Percentiles rank a stretch among this genome's conserved stretches.
These are phyloP conservation scores for Rutstroemia sp. DNA, from an alignment of 2,329 filamentous ascomycete species.

Conservation along the genomic window DNA sequence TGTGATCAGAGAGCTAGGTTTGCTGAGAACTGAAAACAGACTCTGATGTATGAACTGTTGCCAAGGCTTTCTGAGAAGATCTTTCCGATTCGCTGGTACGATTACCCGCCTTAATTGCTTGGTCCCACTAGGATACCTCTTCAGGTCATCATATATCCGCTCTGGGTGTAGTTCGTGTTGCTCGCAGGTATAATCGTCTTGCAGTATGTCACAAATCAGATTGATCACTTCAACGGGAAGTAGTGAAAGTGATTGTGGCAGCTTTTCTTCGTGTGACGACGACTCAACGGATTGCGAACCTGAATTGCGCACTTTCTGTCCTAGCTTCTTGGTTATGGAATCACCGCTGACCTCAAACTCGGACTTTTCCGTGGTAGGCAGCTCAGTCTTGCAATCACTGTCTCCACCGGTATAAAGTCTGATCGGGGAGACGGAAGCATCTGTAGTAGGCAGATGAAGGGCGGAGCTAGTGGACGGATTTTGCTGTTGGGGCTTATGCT, in stretches of 20 bases:
- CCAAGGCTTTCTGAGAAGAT: constrained; percentile 36
- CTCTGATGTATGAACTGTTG: constrained; percentile 56
- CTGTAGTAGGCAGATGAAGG: constrained; percentile 12
- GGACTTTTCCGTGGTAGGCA: neutral
- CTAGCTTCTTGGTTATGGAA: too few species aligned
- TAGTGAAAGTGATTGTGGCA: constrained; percentile 50
- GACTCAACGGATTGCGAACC: neutral
- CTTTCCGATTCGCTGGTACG: neutral
- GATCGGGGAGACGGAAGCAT: neutral
- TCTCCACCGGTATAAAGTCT: too few species aligned
- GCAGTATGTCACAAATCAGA: constrained; percentile 52
- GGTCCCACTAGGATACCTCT: constrained; percentile 6
- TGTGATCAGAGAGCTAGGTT: constrained; percentile 44
- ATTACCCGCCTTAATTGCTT: neutral
- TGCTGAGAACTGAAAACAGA: constrained; percentile 55
- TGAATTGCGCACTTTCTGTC: neutral
- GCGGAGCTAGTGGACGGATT: constrained; percentile 19
- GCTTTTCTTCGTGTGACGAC: neutral
- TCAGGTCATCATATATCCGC: constrained; percentile 12
- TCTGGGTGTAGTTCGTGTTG: constrained; percentile 37
- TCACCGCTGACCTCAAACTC: neutral
- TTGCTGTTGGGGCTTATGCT: constrained; percentile 21
- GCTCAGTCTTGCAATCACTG: too few species aligned
- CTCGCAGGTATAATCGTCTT: constrained; percentile 48
- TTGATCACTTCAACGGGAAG: constrained; percentile 50